Percentiles rank a stretch among this genome's conserved stretches.
Conservation (phyloP, 2,329 filamentous ascomycete species). For the Periconia sp. region DNA sequence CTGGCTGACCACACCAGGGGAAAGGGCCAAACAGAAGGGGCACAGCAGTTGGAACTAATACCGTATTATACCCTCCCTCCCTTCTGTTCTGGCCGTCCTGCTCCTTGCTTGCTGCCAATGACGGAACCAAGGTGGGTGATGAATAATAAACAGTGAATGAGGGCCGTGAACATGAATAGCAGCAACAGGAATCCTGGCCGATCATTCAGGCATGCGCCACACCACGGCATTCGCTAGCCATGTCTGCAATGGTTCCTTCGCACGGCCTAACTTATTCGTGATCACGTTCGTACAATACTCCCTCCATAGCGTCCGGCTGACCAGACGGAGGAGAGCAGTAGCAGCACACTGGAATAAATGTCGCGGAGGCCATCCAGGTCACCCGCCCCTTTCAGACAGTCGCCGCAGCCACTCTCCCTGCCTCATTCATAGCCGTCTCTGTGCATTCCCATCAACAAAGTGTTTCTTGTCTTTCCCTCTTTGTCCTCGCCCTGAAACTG, state of each 20-base stretch:
- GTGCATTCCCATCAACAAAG: not conserved
- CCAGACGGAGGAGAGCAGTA: conserved; percentile 5
- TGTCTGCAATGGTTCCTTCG: not conserved
- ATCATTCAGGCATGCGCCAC: not conserved
- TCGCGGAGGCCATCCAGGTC: no score
- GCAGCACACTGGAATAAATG: no score
- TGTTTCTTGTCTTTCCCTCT: conserved; percentile 1
- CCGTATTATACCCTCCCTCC: no score
- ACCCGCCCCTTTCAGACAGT: not conserved
- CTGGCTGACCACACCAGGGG: no score
- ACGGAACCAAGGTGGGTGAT: no score
- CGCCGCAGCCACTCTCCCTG: not conserved
- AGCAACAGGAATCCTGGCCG: conserved; percentile 5
- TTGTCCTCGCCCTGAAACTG: conserved; percentile 10
- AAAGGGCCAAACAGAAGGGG: no score
- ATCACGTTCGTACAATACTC: conserved; percentile 15
- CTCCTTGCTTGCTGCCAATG: not conserved
- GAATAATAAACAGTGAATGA: no score
- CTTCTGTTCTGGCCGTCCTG: no score
- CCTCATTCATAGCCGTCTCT: not conserved
- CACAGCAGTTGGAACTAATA: no score
- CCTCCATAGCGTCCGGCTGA: conserved; percentile 20
- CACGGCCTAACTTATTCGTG: conserved; percentile 10
- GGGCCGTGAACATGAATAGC: not conserved
- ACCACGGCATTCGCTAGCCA: conserved; percentile 1